phyloP scores from a whole-genome alignment of 78 protist genomes.

The Chrysochromulina tobinii region DNA sequence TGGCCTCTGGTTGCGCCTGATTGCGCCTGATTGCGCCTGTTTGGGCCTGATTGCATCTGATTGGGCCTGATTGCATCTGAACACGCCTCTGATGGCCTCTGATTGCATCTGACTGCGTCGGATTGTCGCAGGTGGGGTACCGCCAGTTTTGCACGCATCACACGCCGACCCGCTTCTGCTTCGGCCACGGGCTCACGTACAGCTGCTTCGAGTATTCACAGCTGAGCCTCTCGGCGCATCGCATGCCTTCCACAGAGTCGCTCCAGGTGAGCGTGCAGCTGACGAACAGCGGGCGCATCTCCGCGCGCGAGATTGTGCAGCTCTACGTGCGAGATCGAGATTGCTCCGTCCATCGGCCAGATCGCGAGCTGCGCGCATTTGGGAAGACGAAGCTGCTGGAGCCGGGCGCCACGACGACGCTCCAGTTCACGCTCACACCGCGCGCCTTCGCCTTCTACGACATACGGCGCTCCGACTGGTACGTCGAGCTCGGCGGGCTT shows the following conservation, averaged over 20 bases:
- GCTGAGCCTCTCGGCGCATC: too few relatives aligned
- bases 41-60: too few relatives aligned
- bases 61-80: too few relatives aligned
- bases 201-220: background rate
- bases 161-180: constrained; percentile 51
- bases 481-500: background rate
- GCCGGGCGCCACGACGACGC: background rate
- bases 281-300: background rate
- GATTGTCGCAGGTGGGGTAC: constrained; percentile 40
- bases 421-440: background rate
- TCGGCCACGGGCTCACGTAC: constrained; percentile 4
- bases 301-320: constrained; percentile 46
- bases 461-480: background rate
- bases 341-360: background rate
- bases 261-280: constrained; percentile 47
- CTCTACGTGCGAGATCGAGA: constrained; percentile 34
- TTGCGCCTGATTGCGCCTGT: too few relatives aligned
- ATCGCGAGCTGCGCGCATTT: background rate
- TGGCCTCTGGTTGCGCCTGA: too few relatives aligned
- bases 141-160: constrained; percentile 24
- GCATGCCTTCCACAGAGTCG: too few relatives aligned
- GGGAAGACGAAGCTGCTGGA: background rate
- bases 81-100: too few relatives aligned
- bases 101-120: too few relatives aligned
- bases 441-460: background rate